Evolutionary conservation across 805 yeast genomes (phyloP).

Genomic region (Starmerella riodocensis): DNA sequence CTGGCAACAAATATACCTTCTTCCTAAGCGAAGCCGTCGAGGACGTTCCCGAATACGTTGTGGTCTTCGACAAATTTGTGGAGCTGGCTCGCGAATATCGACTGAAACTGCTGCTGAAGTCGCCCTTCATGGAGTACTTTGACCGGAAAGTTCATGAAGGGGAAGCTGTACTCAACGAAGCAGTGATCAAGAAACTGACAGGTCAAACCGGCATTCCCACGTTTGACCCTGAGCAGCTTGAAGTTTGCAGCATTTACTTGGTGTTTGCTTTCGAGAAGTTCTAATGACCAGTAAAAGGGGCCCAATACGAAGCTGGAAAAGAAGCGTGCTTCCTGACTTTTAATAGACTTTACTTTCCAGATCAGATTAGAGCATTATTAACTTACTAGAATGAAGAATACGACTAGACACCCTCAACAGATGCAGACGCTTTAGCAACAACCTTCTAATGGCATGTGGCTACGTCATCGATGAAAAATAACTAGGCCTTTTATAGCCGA

Average conservation of each 20-base stretch:
- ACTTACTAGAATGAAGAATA: no score
- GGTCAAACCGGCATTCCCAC: constrained; percentile 73
- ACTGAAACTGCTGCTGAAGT: constrained; percentile 53
- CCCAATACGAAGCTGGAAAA: no score
- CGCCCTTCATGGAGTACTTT: constrained; percentile 71
- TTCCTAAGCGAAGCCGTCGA: constrained; percentile 86
- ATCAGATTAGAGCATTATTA: no score
- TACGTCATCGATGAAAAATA: no score
- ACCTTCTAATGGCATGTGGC: no score
- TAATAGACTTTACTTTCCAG: no score
- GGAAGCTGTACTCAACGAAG: constrained; percentile 22
- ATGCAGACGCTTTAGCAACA: no score
- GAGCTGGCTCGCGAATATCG: constrained; percentile 75
- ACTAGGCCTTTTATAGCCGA: no score
- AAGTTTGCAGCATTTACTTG: constrained; percentile 71
- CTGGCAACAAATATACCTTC: constrained; percentile 73
- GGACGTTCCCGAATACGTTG: constrained; percentile 91
- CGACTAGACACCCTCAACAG: no score
- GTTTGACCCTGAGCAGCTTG: constrained; percentile 78
- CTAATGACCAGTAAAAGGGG: no score
- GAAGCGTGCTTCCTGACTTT: no score
- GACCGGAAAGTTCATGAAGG: constrained; percentile 52
- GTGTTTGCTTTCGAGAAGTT: constrained; percentile 58
- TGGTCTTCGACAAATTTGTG: constrained; percentile 80
- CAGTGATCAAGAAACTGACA: constrained; percentile 35